phyloP scores from a whole-genome alignment of 768 basidiomycete species.

The Zangia roseola region DNA sequence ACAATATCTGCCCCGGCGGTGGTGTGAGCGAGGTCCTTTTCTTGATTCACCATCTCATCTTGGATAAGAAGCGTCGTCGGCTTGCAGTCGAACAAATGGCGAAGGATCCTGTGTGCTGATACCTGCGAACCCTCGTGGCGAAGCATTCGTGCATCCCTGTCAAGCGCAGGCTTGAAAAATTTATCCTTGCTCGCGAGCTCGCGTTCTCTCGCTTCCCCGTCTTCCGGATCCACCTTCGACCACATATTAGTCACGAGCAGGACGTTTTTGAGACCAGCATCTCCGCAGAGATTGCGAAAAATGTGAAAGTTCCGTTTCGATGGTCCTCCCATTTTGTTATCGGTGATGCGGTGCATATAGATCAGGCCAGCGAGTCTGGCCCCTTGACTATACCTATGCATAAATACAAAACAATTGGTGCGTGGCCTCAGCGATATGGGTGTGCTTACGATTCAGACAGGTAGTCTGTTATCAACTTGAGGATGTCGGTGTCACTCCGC shows the following conservation, averaged over 20 bases:
- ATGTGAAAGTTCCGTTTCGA: slow-evolving; percentile 50
- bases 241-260: slow-evolving; percentile 56
- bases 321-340: slow-evolving; percentile 49
- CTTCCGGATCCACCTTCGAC: slow-evolving; percentile 36
- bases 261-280: slow-evolving; percentile 44
- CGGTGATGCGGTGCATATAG: slow-evolving; percentile 51
- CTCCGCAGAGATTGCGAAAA: slow-evolving; percentile 53
- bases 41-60: slow-evolving; percentile 50
- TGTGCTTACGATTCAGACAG: slow-evolving; percentile 26
- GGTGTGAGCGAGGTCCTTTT: slow-evolving; percentile 48
- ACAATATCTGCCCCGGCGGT: slow-evolving; percentile 50
- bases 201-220: slow-evolving; percentile 41
- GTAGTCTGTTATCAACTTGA: slow-evolving; percentile 42
- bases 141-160: slow-evolving; percentile 43
- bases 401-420: neutral
- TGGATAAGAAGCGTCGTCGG: slow-evolving; percentile 51
- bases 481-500: slow-evolving; percentile 45
- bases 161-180: slow-evolving; percentile 52
- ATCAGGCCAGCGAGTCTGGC: slow-evolving; percentile 40
- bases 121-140: slow-evolving; percentile 42
- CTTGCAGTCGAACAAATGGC: slow-evolving; percentile 38
- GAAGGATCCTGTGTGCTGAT: slow-evolving; percentile 46
- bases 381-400: slow-evolving; percentile 27
- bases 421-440: neutral
- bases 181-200: slow-evolving; percentile 41